Percentiles rank a stretch among this genome's conserved stretches.
Evolutionary conservation across 192 early-diverging fungal species (phyloP).

Genomic region (Cetraspora pellucida): DNA sequence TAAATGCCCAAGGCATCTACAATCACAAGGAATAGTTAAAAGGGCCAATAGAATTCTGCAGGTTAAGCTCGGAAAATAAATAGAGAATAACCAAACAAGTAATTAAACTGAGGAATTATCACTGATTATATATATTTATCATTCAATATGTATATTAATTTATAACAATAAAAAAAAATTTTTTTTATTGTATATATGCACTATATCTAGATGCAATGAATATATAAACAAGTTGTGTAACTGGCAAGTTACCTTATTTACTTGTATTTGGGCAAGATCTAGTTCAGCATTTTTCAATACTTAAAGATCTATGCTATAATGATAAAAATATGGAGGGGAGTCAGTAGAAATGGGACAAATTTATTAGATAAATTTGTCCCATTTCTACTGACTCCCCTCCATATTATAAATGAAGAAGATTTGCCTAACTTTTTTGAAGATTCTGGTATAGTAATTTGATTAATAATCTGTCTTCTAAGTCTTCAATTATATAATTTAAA

Average conservation of each 20-base stretch:
- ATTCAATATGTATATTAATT: background rate
- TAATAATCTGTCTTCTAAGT: no score
- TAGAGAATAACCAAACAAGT: background rate
- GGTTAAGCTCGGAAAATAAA: background rate
- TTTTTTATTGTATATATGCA: background rate
- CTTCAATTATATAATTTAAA: no score
- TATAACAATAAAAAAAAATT: background rate
- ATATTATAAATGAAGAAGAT: no score
- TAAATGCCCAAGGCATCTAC: background rate
- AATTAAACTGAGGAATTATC: background rate
- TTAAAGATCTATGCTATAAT: no score
- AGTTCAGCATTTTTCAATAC: no score
- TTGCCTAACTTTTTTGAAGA: no score
- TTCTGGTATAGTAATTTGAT: no score
- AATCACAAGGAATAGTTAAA: background rate
- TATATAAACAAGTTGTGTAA: background rate
- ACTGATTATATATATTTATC: background rate
- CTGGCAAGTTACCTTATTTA: background rate
- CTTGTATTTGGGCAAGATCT: background rate
- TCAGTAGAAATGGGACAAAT: no score
- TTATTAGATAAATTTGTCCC: no score
- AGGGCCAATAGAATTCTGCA: constrained; percentile 5
- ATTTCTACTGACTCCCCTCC: no score
- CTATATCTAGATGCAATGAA: constrained; percentile 15
- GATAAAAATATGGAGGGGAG: no score